Evolutionary conservation across 768 basidiomycete genomes (phyloP), one percentile per base, ranked within the genome.

Genomic region (Mycena galopus): DNA sequence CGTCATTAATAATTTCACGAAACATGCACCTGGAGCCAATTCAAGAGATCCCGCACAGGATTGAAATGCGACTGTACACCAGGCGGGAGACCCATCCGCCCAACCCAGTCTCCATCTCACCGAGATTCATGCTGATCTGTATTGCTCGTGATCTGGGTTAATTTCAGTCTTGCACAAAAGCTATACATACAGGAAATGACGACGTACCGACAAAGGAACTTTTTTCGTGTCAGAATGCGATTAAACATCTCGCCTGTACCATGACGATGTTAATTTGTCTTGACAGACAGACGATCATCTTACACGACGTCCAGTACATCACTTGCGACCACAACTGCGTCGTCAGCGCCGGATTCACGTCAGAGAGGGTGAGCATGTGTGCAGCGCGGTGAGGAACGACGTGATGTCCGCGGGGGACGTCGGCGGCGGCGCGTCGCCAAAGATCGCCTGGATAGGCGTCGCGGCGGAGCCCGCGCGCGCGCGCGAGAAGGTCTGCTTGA

Each of bases 231-330:
- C 50, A 96, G 82, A 39, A 96, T 85, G 44, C 95, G 91, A 79
- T 96, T 96, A 82, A 96, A 95, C 50, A 92, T 88, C 81, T 95
- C 94, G 79, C 94, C 94, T 95, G 62, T 10, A 30, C 39, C 39
- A 8, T 14, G 60, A 30, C 39, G 37, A 8, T 14, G 60, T 74
- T 39, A 69, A 71, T 68, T n/a, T n/a, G n/a, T n/a, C 62, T 72
- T 73, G 35, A 67, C 16, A 63, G 35, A 30, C n/a, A n/a, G n/a
- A n/a, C n/a, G n/a, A n/a, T n/a, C n/a, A n/a, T n/a, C 92, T 86
- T 86, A 94, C 96, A 95, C 27, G 96, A 93, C 65, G 96, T 93
- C 98, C 98, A 99, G 80, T 97, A 98, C 86, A 98, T 93, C n/a
- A 98, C 91, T 82, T 99, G 98, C 1, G 96, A 97, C 92, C 96